These are phyloP conservation scores for Debaryomyces hansenii DNA, from an alignment of 805 yeast species.

Conservation along the genomic window DNA sequence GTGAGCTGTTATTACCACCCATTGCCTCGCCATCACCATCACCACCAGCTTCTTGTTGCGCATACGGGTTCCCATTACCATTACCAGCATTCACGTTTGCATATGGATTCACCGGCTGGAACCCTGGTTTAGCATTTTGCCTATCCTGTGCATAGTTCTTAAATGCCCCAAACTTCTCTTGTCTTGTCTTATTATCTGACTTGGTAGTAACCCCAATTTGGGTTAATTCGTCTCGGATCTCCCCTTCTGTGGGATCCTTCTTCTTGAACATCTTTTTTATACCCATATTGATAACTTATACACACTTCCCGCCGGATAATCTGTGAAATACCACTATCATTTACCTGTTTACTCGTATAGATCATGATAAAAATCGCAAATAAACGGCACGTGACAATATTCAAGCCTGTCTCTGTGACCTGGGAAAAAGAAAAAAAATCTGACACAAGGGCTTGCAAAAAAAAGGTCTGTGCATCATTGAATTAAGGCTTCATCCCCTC, in stretches of 20 bases:
- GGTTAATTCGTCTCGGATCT: conserved; percentile 41
- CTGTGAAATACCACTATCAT: not conserved
- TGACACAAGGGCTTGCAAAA: not conserved
- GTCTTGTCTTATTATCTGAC: conserved; percentile 27
- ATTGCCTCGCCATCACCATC: not conserved
- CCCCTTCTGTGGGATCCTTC: conserved; percentile 52
- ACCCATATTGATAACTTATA: conserved; percentile 34
- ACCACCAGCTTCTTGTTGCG: not conserved
- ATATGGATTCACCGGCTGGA: conserved; percentile 44
- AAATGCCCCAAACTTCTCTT: conserved; percentile 53
- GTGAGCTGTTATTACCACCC: conserved; percentile 7
- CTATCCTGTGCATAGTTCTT: conserved; percentile 48
- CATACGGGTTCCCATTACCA: conserved; percentile 9
- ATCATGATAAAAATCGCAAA: not conserved
- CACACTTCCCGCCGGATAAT: not conserved
- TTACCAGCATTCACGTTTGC: conserved; percentile 24
- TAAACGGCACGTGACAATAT: not conserved
- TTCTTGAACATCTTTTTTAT: conserved; percentile 45
- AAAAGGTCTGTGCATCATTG: not conserved
- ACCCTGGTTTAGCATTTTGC: conserved; percentile 31
- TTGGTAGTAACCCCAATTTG: conserved; percentile 44
- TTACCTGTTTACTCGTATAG: not conserved
- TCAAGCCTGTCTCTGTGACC: not conserved
- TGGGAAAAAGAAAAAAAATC: not conserved
- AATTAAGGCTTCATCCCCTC: not conserved